Evolutionary conservation across 2,329 filamentous ascomycete species (phyloP), one percentile per base, ranked within the genome.

Genomic region (Cercospora sp.): DNA sequence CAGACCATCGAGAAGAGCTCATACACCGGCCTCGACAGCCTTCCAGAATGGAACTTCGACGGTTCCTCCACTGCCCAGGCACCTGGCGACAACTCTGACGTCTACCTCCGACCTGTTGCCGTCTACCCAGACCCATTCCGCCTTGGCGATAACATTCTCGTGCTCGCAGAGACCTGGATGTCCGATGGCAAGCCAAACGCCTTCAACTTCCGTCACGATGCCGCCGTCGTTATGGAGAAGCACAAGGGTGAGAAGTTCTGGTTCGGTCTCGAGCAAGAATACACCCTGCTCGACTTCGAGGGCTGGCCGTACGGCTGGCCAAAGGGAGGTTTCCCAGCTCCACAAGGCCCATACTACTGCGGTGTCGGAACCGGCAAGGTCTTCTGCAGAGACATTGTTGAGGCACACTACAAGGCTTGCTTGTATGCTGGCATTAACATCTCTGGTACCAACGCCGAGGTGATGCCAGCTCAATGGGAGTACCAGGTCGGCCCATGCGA

Each of bases 231-330:
- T 77, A 96, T 98, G 92, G 89, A 95, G 82, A 87, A 89, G 71
- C 89, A 97, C 82, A 89, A 89, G 80, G 85, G 89, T 67, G 90
- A 94, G 77, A 86, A 91, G 80, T 94, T 95, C 79, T 98, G 94
- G 95, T 99, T 98, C 83, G 95, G 95, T 83, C 89, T 99, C 18
- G 94, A 97, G 81, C 94, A 98, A 81, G 94, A 98, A 83, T 98
- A 98, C 87, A 98, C 93, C 69, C 90, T 96, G 57, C 90, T 98
- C 75, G 94, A 94, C 78, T 83, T 89, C 75, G 88, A 90, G 75
- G 91, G 93, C 81, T 91, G 93, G 83, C 95, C 95, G 65, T 97
- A 93, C 78, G 95, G 95, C 84, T 96, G 93, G 92, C 91, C 91
- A 79, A 88, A 88, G 82, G 89, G 90, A 78, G 93, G 93, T 78